Evolutionary conservation across 1,284 basidiomycete genomes (phyloP), one percentile per base, ranked within the genome.

Genomic region (Ustilago sp.): DNA sequence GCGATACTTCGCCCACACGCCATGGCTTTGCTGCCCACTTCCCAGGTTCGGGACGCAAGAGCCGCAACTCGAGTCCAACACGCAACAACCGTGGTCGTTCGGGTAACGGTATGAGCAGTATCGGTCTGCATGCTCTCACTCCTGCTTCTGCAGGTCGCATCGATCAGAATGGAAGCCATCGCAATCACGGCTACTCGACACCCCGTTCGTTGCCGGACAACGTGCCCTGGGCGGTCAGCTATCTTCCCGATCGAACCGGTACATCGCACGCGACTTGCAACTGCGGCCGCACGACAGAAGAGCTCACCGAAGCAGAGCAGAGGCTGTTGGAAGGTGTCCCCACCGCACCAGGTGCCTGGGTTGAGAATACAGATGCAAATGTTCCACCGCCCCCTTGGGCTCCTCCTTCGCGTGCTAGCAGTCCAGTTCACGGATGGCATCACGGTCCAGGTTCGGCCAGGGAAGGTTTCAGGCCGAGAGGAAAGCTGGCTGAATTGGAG

Each of bases 281-380:
- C 45, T 85, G 83, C 56, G 83, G 83, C 7, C 74, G 79, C 54
- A 74, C 79, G 15, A 83, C 77, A 13, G 80, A 80, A 35, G 77
- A 80, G 67, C 63, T 85, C 11, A 68, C 79, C 19, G 80, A 81
- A 54, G 82, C 83, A 34, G 83, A 85, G 54, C 73, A 80, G 52
- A 63, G 83, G 1, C 47, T 85, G 51, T 58, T 84, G 7, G 82
- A 83, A 47, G 83, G 83, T 9, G 83, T 74, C 2, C 81, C 83
- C 13, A 85, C 83, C 1, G 83, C 83, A 1, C 83, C 83, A 0
- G 83, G 83, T 7, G 77, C 78, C 1, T 84, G 78, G 73, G 65
- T 80, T 31, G 79, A 83, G 36, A 66, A 70, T 9, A 71, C 65
- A 38, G 65, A 75, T 43, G 64, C 57, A 2, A 74, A 67, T 23